Conservation (phyloP, 192 early-diverging fungal species). For the Thoreauomyces humboldtii region DNA sequence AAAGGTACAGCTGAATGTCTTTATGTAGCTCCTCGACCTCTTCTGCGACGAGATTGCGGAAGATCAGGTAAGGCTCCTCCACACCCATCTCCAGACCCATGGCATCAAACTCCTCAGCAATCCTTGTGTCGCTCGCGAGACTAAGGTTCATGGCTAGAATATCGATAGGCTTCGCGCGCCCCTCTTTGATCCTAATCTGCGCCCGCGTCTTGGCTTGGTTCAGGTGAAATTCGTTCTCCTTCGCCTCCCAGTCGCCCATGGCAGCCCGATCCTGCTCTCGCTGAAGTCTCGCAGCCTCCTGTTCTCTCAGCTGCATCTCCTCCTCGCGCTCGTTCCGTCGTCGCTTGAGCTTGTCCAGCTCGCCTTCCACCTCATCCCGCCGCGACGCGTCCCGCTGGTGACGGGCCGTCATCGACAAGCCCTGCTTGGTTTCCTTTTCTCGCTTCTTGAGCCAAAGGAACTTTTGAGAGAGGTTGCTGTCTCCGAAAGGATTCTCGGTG, state of each 20-base stretch:
- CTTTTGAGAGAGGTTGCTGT: constrained; percentile 74
- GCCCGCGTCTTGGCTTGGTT: constrained; percentile 87
- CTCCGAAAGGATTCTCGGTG: constrained; percentile 77
- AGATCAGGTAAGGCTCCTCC: constrained; percentile 85
- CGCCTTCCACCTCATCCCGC: constrained; percentile 59
- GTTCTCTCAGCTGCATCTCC: constrained; percentile 75
- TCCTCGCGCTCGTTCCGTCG: constrained; percentile 78
- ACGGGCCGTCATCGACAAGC: constrained; percentile 56
- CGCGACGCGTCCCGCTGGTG: constrained; percentile 52
- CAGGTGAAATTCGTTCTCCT: constrained; percentile 92
- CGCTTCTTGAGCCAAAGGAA: constrained; percentile 96
- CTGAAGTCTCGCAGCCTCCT: constrained; percentile 69
- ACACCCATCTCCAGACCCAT: constrained; percentile 80
- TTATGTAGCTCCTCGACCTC: constrained; percentile 79
- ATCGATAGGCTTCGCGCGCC: constrained; percentile 88
- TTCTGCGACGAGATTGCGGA: constrained; percentile 57
- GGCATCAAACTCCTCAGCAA: constrained; percentile 69
- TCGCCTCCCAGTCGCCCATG: constrained; percentile 93
- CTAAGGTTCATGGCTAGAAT: constrained; percentile 87
- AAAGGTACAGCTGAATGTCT: constrained; percentile 87
- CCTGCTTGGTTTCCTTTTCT: constrained; percentile 70
- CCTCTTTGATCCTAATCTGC: constrained; percentile 86
- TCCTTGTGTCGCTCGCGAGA: constrained; percentile 64
- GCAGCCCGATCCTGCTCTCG: constrained; percentile 82
- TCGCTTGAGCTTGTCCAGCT: constrained; percentile 80